phyloP scores from a whole-genome alignment of 2,329 filamentous ascomycete genomes.

The Calonectria fujianensis region DNA sequence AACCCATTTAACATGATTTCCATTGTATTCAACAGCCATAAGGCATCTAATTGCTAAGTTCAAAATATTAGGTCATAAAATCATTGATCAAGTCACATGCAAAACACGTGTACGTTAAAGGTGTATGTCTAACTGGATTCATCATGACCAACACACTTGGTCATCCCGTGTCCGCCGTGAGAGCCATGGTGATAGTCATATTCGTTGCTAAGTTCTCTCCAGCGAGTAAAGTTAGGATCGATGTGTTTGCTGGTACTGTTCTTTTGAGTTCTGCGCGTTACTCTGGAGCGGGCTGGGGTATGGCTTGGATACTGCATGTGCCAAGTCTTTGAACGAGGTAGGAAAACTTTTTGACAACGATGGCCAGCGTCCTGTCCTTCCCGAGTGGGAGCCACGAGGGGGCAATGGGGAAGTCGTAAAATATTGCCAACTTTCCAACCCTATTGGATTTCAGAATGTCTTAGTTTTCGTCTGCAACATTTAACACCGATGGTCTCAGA shows the following conservation, averaged over 20 bases:
- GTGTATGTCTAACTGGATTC: not conserved
- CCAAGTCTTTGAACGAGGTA: slow-evolving; percentile 50
- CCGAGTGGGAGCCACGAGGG: slow-evolving; percentile 44
- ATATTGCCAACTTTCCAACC: slow-evolving; percentile 57
- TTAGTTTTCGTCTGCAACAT: slow-evolving; percentile 66
- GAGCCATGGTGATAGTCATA: slow-evolving; percentile 61
- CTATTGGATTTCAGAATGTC: slow-evolving; percentile 67
- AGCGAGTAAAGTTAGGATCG: slow-evolving; percentile 55
- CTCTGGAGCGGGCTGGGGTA: slow-evolving; percentile 49
- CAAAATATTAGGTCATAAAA: slow-evolving; percentile 23
- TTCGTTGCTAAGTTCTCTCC: slow-evolving; percentile 58
- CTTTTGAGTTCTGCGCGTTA: slow-evolving; percentile 54
- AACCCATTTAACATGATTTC: too few species aligned
- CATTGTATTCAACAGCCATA: not conserved
- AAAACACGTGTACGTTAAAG: not conserved
- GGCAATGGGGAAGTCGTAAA: slow-evolving; percentile 59
- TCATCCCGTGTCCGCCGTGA: slow-evolving; percentile 56
- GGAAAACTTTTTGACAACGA: slow-evolving; percentile 64
- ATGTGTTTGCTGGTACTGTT: slow-evolving; percentile 54
- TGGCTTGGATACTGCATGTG: slow-evolving; percentile 49
- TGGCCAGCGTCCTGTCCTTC: slow-evolving; percentile 50
- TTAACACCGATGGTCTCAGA: slow-evolving; percentile 73
- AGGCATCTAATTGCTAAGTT: slow-evolving; percentile 5
- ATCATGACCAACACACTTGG: slow-evolving; percentile 6
- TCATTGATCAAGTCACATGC: not conserved